phyloP scores from a whole-genome alignment of 2,329 filamentous ascomycete genomes.

The Exophiala sp. region DNA sequence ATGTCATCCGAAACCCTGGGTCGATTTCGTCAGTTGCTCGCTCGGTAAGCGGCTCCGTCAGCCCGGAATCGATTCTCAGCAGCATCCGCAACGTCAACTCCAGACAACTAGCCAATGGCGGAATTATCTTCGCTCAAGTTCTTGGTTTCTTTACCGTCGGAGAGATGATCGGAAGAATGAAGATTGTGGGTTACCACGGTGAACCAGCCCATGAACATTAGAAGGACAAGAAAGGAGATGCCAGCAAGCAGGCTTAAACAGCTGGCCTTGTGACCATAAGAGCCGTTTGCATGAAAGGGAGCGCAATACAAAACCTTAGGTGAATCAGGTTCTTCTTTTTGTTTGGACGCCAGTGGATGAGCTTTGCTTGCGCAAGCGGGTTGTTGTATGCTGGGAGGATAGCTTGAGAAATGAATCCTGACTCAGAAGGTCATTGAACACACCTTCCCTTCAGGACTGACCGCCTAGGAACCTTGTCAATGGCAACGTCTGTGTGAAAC shows the following conservation, averaged over 20 bases:
- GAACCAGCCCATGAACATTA: conserved; percentile 48
- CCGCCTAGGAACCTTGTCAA: too few species aligned
- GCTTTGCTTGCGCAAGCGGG: background rate
- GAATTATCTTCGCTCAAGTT: conserved; percentile 76
- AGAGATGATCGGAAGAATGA: conserved; percentile 92
- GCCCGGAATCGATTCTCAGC: conserved; percentile 51
- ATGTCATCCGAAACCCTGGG: conserved; percentile 64
- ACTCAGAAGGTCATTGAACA: too few species aligned
- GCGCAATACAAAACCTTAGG: conserved; percentile 22
- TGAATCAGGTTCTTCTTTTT: conserved; percentile 1
- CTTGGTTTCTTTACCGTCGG: conserved; percentile 97
- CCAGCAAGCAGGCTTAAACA: background rate
- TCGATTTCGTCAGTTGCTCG: conserved; percentile 44
- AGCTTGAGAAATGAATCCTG: background rate
- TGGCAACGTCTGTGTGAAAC: too few species aligned
- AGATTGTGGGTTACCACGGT: conserved; percentile 88
- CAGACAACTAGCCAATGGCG: conserved; percentile 64
- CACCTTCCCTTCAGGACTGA: too few species aligned
- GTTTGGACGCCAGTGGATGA: background rate
- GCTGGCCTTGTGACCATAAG: conserved; percentile 23
- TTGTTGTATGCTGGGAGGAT: background rate
- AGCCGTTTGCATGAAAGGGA: conserved; percentile 18
- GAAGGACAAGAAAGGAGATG: conserved; percentile 7
- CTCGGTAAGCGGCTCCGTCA: conserved; percentile 50
- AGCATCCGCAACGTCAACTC: conserved; percentile 63